Evolutionary conservation across 148 eudicot genomes (phyloP).

Genomic region (Vaccinium corymbosum): DNA sequence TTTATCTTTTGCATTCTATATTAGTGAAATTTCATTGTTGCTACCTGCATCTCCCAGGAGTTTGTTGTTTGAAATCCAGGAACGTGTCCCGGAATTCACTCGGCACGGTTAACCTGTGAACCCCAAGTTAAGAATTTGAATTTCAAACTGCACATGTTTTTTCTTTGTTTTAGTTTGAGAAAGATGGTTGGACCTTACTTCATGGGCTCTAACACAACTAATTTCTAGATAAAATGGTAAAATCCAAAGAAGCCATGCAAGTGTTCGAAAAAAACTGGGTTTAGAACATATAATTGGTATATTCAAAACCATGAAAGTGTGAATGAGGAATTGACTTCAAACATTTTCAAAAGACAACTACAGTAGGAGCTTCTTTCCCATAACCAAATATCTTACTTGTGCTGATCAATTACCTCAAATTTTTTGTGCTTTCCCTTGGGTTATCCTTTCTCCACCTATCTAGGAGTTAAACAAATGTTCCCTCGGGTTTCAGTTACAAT

Average conservation of each 20-base stretch:
- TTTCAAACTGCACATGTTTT: not conserved
- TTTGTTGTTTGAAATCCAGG: not conserved
- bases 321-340: not conserved
- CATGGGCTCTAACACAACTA: not conserved
- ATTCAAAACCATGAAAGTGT: not conserved
- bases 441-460: not conserved
- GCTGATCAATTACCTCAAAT: not conserved
- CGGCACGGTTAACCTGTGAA: not conserved
- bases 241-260: not conserved
- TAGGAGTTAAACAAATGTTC: not conserved
- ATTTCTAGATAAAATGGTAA: not conserved
- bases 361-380: too few relatives aligned
- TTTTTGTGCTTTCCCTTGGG: not conserved
- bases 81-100: not conserved
- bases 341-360: not conserved
- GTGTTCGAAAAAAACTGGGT: not conserved
- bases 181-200: not conserved
- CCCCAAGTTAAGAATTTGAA: not conserved
- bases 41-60: not conserved
- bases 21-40: not conserved
- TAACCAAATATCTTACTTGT: too few relatives aligned
- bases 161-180: not conserved
- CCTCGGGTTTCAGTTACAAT: not conserved
- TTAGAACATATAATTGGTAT: not conserved
- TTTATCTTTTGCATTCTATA: not conserved